A percentile compares a stretch with the other conserved stretches of the same genome.
Conservation (phyloP, 768 basidiomycete genomes). For the Suillus weaverae region DNA sequence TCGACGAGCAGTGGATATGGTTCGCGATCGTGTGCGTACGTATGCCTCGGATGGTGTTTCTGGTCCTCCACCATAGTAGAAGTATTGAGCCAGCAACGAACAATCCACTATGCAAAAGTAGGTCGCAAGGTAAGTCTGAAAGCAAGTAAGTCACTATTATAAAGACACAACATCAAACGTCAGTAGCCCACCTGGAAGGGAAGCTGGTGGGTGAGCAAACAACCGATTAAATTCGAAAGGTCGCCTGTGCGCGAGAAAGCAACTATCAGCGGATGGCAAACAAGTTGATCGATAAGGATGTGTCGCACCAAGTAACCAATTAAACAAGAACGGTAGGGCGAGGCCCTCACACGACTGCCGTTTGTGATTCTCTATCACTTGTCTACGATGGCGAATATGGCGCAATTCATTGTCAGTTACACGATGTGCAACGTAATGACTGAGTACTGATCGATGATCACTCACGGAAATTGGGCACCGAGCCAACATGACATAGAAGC, state of each 20-base stretch:
- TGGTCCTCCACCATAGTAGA: conserved; percentile 60
- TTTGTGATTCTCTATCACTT: conserved; percentile 77
- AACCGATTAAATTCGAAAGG: conserved; percentile 88
- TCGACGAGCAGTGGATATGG: conserved; percentile 46
- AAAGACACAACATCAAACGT: conserved; percentile 8
- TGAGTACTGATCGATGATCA: conserved; percentile 25
- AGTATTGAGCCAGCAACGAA: conserved; percentile 73
- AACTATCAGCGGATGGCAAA: neutral
- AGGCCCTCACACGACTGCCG: conserved; percentile 85
- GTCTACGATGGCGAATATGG: conserved; percentile 45
- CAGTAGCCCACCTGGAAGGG: conserved; percentile 80
- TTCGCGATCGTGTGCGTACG: conserved; percentile 41
- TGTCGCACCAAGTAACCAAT: conserved; percentile 84
- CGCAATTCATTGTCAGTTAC: conserved; percentile 9
- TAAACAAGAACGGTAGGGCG: conserved; percentile 88
- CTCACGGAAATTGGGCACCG: conserved; percentile 87
- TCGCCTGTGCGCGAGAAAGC: conserved; percentile 58
- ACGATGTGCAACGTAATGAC: conserved; percentile 1
- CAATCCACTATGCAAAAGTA: conserved; percentile 90
- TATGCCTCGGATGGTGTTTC: conserved; percentile 37
- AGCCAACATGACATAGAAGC: conserved; percentile 79
- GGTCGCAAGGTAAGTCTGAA: conserved; percentile 81
- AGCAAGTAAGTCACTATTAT: conserved; percentile 11
- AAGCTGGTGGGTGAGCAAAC: conserved; percentile 87
- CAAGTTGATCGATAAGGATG: neutral